Conservation (phyloP, 2,329 filamentous ascomycete species). For the Neonectria punicea region DNA sequence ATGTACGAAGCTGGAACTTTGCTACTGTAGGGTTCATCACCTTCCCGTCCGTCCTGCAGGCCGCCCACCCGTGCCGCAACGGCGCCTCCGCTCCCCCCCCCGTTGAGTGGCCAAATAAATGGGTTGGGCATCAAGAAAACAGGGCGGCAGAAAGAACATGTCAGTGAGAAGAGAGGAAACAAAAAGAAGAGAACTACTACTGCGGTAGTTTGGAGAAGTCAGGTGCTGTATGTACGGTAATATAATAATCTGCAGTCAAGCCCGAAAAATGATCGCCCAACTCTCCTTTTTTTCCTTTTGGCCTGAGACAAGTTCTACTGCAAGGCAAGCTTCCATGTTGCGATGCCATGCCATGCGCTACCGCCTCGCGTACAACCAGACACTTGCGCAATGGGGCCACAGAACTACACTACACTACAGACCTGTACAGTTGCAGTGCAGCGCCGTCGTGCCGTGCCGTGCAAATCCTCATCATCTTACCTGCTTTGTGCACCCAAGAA, state of each 20-base stretch:
- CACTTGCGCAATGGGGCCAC: conserved; percentile 9
- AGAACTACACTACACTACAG: background rate
- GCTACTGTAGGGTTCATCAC: background rate
- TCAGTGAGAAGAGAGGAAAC: background rate
- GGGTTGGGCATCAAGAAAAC: background rate
- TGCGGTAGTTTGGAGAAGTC: background rate
- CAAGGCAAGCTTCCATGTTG: conserved; percentile 1
- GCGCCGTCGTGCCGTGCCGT: no score
- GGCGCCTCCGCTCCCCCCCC: background rate
- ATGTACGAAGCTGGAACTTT: no score
- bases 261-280: background rate
- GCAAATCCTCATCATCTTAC: background rate
- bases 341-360: conserved; percentile 17
- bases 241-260: background rate
- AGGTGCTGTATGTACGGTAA: no score
- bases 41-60: background rate
- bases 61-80: background rate
- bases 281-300: background rate
- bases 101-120: background rate
- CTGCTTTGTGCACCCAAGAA: conserved; percentile 3
- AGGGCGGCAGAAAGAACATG: background rate
- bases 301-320: no score
- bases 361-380: conserved; percentile 19
- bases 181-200: background rate
- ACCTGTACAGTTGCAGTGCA: no score